phyloP scores from a whole-genome alignment of 306 rosid genomes.

The Cucurbita pepo region DNA sequence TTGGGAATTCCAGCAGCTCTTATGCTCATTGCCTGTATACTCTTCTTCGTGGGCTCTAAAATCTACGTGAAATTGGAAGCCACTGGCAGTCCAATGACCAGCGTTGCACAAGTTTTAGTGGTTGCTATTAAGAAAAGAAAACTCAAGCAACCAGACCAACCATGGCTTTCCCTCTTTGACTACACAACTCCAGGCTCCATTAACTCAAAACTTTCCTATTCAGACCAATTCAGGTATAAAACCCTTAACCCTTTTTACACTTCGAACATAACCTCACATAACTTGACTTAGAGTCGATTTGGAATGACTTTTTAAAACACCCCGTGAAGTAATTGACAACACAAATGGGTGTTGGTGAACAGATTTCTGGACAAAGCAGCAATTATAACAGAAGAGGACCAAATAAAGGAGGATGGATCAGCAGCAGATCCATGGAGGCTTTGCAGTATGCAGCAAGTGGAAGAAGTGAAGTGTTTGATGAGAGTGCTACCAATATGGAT shows the following conservation, averaged over 20 bases:
- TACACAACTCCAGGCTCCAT: conserved; percentile 33
- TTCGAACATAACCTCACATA: neutral
- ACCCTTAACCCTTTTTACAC: neutral
- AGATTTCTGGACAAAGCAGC: conserved; percentile 79
- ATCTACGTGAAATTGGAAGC: conserved; percentile 63
- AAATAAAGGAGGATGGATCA: conserved; percentile 51
- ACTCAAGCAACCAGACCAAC: conserved; percentile 29
- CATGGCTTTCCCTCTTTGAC: conserved; percentile 39
- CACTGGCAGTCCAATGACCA: conserved; percentile 65
- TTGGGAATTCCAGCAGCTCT: conserved; percentile 60
- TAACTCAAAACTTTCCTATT: conserved; percentile 46
- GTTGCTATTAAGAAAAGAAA: conserved; percentile 45
- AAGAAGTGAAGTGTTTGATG: conserved; percentile 55
- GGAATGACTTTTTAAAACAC: no score
- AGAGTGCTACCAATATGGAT: conserved; percentile 67
- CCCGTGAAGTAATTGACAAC: neutral
- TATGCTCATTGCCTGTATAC: conserved; percentile 42
- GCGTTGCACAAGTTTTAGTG: conserved; percentile 53
- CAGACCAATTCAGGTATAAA: conserved; percentile 64
- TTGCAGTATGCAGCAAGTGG: conserved; percentile 75
- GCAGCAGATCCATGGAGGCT: conserved; percentile 66
- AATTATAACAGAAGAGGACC: conserved; percentile 28
- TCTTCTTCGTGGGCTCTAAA: conserved; percentile 57
- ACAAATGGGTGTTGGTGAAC: neutral
- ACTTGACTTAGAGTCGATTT: neutral